Evolutionary conservation across 1,139 yeast genomes (phyloP).

Genomic region (Diutina sp.): DNA sequence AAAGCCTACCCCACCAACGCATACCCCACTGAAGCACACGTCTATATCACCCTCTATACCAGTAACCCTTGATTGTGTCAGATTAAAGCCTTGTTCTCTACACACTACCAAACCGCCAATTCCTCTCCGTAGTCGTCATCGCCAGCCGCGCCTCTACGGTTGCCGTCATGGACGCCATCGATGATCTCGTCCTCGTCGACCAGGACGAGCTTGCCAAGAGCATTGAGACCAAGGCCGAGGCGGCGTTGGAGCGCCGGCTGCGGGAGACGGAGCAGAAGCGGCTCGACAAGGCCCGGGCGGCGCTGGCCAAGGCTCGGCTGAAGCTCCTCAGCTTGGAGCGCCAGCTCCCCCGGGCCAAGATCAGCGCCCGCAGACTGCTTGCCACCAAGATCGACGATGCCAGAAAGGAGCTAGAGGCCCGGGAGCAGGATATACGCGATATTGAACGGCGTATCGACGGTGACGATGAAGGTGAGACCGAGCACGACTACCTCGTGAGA

Average conservation of each 20-base stretch:
- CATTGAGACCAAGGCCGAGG: constrained; percentile 61
- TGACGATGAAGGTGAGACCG: constrained; percentile 33
- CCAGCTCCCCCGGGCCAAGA: constrained; percentile 45
- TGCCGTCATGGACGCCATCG: not conserved
- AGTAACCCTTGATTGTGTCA: too few species aligned
- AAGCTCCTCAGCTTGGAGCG: constrained; percentile 35
- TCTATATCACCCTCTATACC: too few species aligned
- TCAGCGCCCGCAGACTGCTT: constrained; percentile 50
- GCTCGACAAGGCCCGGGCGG: constrained; percentile 47
- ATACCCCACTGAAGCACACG: too few species aligned
- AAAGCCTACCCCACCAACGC: too few species aligned
- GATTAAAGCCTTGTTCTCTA: too few species aligned
- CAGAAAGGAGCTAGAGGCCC: constrained; percentile 37
- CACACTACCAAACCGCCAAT: too few species aligned
- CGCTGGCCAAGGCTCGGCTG: constrained; percentile 25
- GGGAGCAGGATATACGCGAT: constrained; percentile 51
- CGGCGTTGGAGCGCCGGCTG: constrained; percentile 46
- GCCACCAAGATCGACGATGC: constrained; percentile 41
- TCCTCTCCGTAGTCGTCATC: not conserved
- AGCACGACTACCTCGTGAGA: constrained; percentile 67
- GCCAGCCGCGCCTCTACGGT: not conserved
- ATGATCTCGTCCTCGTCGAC: constrained; percentile 34
- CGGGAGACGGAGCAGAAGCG: constrained; percentile 65
- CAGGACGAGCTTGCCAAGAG: constrained; percentile 64
- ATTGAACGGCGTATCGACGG: constrained; percentile 20